Percentiles rank a stretch among this genome's conserved stretches.
Evolutionary conservation across 495 filamentous ascomycete genomes (phyloP).

Genomic region (Penicillium egyptiacum): DNA sequence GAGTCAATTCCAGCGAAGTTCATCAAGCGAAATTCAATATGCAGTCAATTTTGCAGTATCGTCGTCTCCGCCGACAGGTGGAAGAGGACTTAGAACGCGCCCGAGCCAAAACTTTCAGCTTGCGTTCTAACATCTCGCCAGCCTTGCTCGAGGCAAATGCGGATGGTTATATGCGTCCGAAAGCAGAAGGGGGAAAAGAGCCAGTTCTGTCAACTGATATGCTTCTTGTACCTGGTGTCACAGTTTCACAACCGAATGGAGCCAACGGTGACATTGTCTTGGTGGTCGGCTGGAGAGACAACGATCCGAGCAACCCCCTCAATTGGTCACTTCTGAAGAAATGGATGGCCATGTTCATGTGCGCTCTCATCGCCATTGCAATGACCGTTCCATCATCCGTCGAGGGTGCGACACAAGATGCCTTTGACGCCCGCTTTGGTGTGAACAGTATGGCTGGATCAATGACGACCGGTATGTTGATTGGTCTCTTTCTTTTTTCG

Average conservation of each 20-base stretch:
- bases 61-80: slow-evolving; percentile 14
- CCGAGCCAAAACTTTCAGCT: slow-evolving; percentile 6
- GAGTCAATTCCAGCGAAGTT: background rate
- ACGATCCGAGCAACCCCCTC: slow-evolving; percentile 17
- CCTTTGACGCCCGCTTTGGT: slow-evolving; percentile 1
- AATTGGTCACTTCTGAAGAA: slow-evolving; percentile 14
- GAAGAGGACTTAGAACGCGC: slow-evolving; percentile 12
- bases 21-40: background rate
- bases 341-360: slow-evolving; percentile 18
- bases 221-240: slow-evolving; percentile 8
- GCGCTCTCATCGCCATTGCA: slow-evolving; percentile 16
- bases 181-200: background rate
- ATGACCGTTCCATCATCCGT: slow-evolving; percentile 16
- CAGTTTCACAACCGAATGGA: slow-evolving; percentile 10
- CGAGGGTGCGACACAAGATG: slow-evolving; percentile 13
- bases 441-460: background rate
- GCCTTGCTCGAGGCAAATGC: background rate
- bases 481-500: too few relatives aligned
- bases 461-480: background rate
- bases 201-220: background rate
- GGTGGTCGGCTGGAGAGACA: slow-evolving; percentile 17
- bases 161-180: background rate
- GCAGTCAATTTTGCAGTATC: slow-evolving; percentile 6
- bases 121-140: slow-evolving; percentile 1
- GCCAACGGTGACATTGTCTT: slow-evolving; percentile 9